Evolutionary conservation across 176 grass and related monocot genomes (phyloP).

Genomic region (Carex myosuroides): DNA sequence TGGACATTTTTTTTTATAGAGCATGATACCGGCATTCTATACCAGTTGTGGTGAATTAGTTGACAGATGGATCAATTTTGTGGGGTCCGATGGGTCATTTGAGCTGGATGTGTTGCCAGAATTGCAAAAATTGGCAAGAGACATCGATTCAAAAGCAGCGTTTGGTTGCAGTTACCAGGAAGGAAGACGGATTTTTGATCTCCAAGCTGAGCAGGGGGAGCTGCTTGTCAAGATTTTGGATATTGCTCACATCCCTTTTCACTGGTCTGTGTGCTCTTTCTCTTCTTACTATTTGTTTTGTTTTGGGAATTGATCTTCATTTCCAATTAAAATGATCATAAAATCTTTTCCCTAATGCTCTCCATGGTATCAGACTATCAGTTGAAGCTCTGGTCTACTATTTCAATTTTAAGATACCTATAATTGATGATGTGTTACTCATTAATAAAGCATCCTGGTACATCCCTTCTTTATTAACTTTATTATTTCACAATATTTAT

Average conservation of each 20-base stretch:
- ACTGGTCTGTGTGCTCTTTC: background rate
- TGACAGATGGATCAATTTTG: slow-evolving; percentile 50
- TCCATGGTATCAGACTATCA: too few relatives aligned
- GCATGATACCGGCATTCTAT: slow-evolving; percentile 52
- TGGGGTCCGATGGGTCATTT: slow-evolving; percentile 23
- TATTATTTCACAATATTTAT: too few relatives aligned
- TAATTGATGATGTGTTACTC: too few relatives aligned
- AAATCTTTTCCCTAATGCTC: too few relatives aligned
- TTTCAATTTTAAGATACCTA: too few relatives aligned
- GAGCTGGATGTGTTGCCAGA: slow-evolving; percentile 64
- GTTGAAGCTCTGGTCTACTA: too few relatives aligned
- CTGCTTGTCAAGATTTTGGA: too few relatives aligned
- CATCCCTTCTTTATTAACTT: too few relatives aligned
- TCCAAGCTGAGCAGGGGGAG: slow-evolving; percentile 47
- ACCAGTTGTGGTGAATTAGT: slow-evolving; percentile 51
- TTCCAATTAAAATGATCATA: too few relatives aligned
- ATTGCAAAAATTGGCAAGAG: slow-evolving; percentile 58
- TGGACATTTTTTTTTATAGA: slow-evolving; percentile 13
- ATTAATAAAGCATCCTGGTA: too few relatives aligned
- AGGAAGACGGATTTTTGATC: slow-evolving; percentile 62
- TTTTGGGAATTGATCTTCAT: too few relatives aligned
- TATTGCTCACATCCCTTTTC: slow-evolving; percentile 34
- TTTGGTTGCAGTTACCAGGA: slow-evolving; percentile 74
- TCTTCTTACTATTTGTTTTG: too few relatives aligned
- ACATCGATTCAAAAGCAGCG: slow-evolving; percentile 64